Evolutionary conservation across 2,329 filamentous ascomycete species (phyloP).

Genomic region (Dryadomyces quercus-mongolicae): DNA sequence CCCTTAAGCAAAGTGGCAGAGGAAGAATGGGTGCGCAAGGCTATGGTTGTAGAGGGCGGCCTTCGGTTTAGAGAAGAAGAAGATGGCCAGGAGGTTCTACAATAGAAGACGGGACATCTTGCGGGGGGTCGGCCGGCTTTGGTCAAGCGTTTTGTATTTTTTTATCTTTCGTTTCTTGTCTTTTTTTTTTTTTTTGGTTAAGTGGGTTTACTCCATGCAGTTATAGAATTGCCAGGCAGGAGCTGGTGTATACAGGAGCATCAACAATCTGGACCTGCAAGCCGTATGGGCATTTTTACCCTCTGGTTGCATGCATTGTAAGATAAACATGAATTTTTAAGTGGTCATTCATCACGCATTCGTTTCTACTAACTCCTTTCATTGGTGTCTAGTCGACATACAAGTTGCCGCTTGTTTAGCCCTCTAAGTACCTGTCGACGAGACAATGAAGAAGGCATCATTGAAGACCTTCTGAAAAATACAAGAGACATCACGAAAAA

Average conservation of each 20-base stretch:
- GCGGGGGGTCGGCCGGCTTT: background rate
- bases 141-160: background rate
- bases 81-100: slow-evolving; percentile 39
- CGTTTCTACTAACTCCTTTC: too few species aligned
- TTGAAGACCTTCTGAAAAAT: background rate
- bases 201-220: background rate
- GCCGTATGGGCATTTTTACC: too few species aligned
- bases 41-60: slow-evolving; percentile 55
- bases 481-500: slow-evolving; percentile 9
- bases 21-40: slow-evolving; percentile 64
- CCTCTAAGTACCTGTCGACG: background rate
- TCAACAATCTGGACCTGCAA: too few species aligned
- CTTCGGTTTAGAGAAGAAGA: slow-evolving; percentile 47
- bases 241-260: too few species aligned
- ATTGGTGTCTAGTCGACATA: background rate
- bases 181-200: background rate
- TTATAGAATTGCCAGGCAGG: background rate
- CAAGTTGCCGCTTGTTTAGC: background rate
- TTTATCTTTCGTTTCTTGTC: background rate
- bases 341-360: too few species aligned
- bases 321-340: too few species aligned
- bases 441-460: background rate
- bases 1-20: slow-evolving; percentile 60
- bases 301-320: too few species aligned
- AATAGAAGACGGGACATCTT: background rate